Base-by-base conservation (phyloP, 2,329 filamentous ascomycete species). In the Akanthomyces muscarius region DNA sequence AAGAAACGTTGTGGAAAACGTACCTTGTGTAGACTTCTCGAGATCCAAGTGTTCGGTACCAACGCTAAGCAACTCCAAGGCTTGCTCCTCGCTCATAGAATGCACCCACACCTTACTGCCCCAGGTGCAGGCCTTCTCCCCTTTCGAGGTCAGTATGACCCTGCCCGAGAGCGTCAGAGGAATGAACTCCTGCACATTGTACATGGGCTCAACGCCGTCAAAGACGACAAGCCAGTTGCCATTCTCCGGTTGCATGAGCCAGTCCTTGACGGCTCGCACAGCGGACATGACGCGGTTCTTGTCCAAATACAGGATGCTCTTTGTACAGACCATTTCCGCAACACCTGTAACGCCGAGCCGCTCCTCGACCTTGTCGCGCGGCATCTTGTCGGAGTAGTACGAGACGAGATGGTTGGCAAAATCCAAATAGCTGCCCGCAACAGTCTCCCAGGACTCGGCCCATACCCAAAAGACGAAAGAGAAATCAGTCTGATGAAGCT, bases 401-500 rank as follows among this genome's bases (percentile, higher is more conserved):
- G 61, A 23, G 4, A 71, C 65, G 6, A 71, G 42, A 7, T 52
- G 59, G 30, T 65, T 64, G 56, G 68, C 70, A 55, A 71, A 66
- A 33, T 70, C 65, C 6, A 71, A 60, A 45, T 70, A 71, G 63
- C 70, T 71, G 13, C 68, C 64, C 33, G 68, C 66, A 21, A 66
- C 66, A 1, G 69, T 71, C 62, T 71, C 66, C 68, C 70, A 68
- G 54, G 69, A 71, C 41, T 69, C 69, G 2, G 69, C 65, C 57
- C 66, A 67, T 16, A 71, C 64, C 69, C 70, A 71, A 50, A 70
- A 70, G 14, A 71, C 67, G 30, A 70, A 70, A 0, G 69, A 70
- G 11, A 69, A 58, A 3, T 66, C 63, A 3, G 63, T 36, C 14
- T 63, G 61, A 44, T 70, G 67, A 18, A 63, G 33, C 48, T 71